Evolutionary conservation across 2,329 filamentous ascomycete species (phyloP).

Genomic region (Claviceps monticola): DNA sequence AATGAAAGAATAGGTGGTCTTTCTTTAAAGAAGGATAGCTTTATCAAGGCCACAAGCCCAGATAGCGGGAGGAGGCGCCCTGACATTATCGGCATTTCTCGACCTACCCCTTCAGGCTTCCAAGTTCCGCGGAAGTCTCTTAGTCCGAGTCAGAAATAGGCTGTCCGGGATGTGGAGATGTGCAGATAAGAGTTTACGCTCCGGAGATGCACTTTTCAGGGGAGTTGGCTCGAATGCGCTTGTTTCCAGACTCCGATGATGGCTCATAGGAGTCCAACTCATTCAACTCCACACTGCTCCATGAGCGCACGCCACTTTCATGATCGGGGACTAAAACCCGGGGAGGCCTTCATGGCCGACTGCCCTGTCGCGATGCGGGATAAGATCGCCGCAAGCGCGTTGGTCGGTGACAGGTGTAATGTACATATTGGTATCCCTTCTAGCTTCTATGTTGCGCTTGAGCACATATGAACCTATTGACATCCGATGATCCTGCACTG

Average conservation of each 20-base stretch:
- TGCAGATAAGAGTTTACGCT: not conserved
- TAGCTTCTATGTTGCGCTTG: not conserved
- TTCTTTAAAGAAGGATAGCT: not conserved
- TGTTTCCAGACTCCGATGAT: not conserved
- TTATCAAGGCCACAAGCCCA: not conserved
- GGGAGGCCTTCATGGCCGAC: not conserved
- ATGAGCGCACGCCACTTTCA: not conserved
- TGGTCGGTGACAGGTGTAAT: not conserved
- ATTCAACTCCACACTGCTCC: not conserved
- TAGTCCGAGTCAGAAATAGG: not conserved
- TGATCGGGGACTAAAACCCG: not conserved
- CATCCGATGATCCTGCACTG: too few species aligned
- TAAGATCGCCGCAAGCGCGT: not conserved
- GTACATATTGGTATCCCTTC: not conserved
- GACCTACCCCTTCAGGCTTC: not conserved
- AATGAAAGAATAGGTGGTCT: too few species aligned
- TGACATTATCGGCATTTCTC: not conserved
- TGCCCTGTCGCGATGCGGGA: not conserved
- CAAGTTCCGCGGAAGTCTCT: slow-evolving; percentile 5
- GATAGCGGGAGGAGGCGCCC: not conserved
- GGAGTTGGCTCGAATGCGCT: not conserved
- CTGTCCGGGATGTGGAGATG: not conserved
- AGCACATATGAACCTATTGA: too few species aligned
- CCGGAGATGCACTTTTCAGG: slow-evolving; percentile 2
- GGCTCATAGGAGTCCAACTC: too few species aligned